Conservation (phyloP, 345 rosid genomes). For the Lenwebbia sp. region DNA sequence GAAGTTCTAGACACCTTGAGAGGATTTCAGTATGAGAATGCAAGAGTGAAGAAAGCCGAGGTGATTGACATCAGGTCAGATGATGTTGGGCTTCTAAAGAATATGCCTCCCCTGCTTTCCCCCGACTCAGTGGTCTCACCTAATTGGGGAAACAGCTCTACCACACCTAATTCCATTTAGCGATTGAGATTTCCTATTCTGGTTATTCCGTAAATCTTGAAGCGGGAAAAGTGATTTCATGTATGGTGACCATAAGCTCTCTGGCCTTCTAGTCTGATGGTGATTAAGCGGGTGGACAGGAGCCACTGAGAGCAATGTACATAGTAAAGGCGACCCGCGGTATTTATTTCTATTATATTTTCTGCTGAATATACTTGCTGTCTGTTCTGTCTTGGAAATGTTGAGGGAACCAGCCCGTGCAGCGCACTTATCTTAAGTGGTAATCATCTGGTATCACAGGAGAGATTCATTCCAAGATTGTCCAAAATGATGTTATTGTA, state of each 20-base stretch:
- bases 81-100: conserved; percentile 2
- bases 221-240: not conserved
- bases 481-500: not conserved
- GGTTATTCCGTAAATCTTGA: not conserved
- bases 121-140: not conserved
- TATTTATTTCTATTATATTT: not conserved
- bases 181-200: not conserved
- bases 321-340: not conserved
- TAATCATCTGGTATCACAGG: not conserved
- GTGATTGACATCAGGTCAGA: conserved; percentile 13
- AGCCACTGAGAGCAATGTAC: not conserved
- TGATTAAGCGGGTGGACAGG: not conserved
- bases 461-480: not conserved
- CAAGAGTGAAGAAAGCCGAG: conserved; percentile 1
- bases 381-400: not conserved
- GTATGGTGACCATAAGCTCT: not conserved
- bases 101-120: conserved; percentile 1
- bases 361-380: not conserved
- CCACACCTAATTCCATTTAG: not conserved
- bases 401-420: not conserved
- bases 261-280: not conserved
- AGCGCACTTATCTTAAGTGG: not conserved
- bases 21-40: not conserved
- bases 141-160: not conserved
- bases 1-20: not conserved